Conservation (phyloP, 2,329 filamentous ascomycete species). For the Aspergillus floridensis region DNA sequence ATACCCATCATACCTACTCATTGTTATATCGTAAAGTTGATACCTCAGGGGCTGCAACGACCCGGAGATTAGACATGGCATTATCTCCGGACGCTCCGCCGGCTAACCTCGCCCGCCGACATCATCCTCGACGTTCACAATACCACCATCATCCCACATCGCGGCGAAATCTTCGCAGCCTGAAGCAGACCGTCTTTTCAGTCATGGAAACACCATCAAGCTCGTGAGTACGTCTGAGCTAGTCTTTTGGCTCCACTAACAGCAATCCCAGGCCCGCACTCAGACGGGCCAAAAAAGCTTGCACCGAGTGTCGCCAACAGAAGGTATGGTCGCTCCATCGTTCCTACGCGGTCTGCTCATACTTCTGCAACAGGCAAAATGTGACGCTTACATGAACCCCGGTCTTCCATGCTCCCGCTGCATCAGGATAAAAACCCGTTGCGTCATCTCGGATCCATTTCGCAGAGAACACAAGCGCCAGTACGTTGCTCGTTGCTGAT, state of each 20-base stretch:
- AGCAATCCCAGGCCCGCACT: constrained; percentile 16
- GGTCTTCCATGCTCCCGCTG: constrained; percentile 40
- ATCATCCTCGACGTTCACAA: background rate
- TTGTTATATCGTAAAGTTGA: too few relatives aligned
- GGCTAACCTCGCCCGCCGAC: background rate
- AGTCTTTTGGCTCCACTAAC: background rate
- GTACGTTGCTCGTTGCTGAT: constrained; percentile 19
- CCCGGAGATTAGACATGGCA: constrained; percentile 5
- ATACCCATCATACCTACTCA: too few relatives aligned
- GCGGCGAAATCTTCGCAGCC: background rate
- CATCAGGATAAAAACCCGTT: constrained; percentile 34
- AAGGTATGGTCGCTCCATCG: constrained; percentile 29
- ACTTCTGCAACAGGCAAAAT: constrained; percentile 30
- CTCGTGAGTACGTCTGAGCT: background rate
- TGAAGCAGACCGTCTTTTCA: background rate
- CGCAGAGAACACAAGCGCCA: constrained; percentile 44
- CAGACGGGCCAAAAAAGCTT: constrained; percentile 40
- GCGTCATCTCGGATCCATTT: constrained; percentile 44
- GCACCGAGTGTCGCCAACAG: constrained; percentile 46
- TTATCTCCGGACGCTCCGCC: constrained; percentile 4
- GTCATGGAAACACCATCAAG: background rate
- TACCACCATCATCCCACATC: background rate
- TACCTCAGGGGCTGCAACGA: too few relatives aligned
- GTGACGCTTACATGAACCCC: constrained; percentile 39
- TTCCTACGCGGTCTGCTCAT: background rate